Evolutionary conservation across 2,329 filamentous ascomycete genomes (phyloP).

Genomic region (Fusarium graminum): DNA sequence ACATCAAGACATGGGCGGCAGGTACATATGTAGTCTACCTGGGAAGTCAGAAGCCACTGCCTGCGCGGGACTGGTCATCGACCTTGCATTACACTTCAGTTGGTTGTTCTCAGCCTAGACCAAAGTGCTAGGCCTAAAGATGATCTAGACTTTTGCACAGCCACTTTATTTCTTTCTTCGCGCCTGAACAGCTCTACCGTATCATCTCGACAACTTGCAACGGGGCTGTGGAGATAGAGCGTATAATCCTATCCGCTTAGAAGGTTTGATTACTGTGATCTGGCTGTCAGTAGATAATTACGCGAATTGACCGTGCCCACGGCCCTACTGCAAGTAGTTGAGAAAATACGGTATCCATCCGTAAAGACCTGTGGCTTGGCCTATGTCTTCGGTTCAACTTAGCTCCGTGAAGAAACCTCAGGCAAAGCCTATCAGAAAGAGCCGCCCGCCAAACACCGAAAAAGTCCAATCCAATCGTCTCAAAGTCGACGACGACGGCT

Average conservation of each 20-base stretch:
- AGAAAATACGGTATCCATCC: too few species aligned
- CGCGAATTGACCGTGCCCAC: too few species aligned
- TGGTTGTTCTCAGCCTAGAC: constrained; percentile 22
- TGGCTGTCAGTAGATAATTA: too few species aligned
- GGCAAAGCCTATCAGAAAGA: constrained; percentile 32
- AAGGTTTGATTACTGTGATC: too few species aligned
- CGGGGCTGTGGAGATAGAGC: too few species aligned
- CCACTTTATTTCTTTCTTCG: neutral
- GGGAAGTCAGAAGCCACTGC: neutral
- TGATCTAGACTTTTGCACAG: constrained; percentile 15
- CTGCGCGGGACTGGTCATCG: constrained; percentile 14
- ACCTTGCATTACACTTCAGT: constrained; percentile 7
- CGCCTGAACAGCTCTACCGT: too few species aligned
- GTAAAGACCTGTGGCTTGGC: constrained; percentile 15
- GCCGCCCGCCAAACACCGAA: constrained; percentile 32
- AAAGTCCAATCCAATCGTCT: constrained; percentile 33
- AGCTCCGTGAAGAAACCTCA: constrained; percentile 39
- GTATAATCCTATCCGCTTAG: too few species aligned
- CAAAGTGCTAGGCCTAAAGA: constrained; percentile 15
- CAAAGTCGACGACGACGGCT: constrained; percentile 29
- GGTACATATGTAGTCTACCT: constrained; percentile 6
- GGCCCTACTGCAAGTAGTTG: too few species aligned
- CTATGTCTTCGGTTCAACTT: constrained; percentile 35
- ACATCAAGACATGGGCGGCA: constrained; percentile 5
- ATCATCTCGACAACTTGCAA: too few species aligned